Base-by-base conservation (phyloP, 2,329 filamentous ascomycete species). In the Colletotrichum navitas region DNA sequence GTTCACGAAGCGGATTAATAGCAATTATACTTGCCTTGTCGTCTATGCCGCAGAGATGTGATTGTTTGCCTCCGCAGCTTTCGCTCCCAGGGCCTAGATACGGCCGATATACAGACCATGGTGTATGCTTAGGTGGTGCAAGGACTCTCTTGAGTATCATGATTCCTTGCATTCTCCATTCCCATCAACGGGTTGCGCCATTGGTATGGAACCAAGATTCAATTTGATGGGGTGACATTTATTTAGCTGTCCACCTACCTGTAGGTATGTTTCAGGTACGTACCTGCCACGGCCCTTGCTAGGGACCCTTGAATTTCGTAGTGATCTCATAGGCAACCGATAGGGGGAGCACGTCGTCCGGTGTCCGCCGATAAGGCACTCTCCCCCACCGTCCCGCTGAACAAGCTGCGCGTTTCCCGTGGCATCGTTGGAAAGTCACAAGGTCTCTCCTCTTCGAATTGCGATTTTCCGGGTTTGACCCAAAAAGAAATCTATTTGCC, bases 261-360 rank as follows among this genome's bases (percentile, higher is more conserved):
- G 36, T 11, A 41, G 10, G 3, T 24, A 47, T 47, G n/a, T 39
- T 14, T 60, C 16, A 45, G 47, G 56, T 60, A 68, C 64, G 64
- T 71, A 68, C 58, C 64, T 29, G 26, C 21, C 45, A 36, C 11
- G 26, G 32, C 43, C 26, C 24, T 45, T 49, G 58, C 58, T 16
- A 39, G 52, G 65, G 68, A 45, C 58, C 64, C 64, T 39, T 47
- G 56, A 32, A 49, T 26, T 36, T 47, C 18, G 2, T 39, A 58
- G 58, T 71, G 68, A 71, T 71, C 68, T 71, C 68, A 71, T 54
- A 51, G 43, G 68, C 68, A 71, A 68, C 68, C 68, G 65, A 71
- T 63, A 71, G 68, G 68, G 59, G 51, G n/a, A 26, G 36, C 21
- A 47, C 41, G 56, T 58, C 14, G 65, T 43, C 59, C 21, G 39